Conservation (phyloP, 169 alveolate genomes). For the Theileria sp. region DNA sequence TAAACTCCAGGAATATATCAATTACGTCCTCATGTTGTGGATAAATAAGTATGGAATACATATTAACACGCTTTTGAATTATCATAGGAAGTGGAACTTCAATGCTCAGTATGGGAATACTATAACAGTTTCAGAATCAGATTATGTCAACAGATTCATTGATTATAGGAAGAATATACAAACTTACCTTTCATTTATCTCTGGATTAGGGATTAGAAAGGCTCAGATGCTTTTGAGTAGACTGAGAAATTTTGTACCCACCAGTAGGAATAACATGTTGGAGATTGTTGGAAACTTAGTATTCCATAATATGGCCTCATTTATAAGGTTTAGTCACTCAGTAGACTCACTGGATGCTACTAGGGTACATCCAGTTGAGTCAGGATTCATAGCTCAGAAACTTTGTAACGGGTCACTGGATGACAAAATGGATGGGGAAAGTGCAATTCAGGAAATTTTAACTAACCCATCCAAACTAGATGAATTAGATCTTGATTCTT, state of each 20-base stretch:
- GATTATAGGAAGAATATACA: neutral
- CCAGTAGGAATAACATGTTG: conserved; percentile 38
- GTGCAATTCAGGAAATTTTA: conserved; percentile 48
- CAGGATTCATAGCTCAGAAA: conserved; percentile 65
- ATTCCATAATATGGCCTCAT: conserved; percentile 71
- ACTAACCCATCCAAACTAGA: conserved; percentile 57
- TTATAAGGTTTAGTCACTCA: conserved; percentile 55
- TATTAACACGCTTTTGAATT: neutral
- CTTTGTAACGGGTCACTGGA: conserved; percentile 73
- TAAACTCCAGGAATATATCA: conserved; percentile 46
- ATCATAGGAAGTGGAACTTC: neutral
- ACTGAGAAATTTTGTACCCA: conserved; percentile 34
- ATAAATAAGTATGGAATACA: conserved; percentile 1
- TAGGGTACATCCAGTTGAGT: conserved; percentile 76
- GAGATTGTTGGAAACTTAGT: conserved; percentile 62
- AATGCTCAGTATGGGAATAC: neutral
- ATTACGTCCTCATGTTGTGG: neutral
- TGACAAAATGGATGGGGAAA: conserved; percentile 58
- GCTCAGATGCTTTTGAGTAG: conserved; percentile 36
- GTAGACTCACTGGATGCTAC: conserved; percentile 71
- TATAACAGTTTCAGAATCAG: neutral
- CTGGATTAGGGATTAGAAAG: conserved; percentile 76
- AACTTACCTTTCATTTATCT: conserved; percentile 57
- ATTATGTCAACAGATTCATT: neutral
- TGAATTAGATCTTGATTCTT: conserved; percentile 68